Percentiles rank a stretch among this genome's conserved stretches.
phyloP scores from a whole-genome alignment of 139 green algal species.

The Ulvella scutata region DNA sequence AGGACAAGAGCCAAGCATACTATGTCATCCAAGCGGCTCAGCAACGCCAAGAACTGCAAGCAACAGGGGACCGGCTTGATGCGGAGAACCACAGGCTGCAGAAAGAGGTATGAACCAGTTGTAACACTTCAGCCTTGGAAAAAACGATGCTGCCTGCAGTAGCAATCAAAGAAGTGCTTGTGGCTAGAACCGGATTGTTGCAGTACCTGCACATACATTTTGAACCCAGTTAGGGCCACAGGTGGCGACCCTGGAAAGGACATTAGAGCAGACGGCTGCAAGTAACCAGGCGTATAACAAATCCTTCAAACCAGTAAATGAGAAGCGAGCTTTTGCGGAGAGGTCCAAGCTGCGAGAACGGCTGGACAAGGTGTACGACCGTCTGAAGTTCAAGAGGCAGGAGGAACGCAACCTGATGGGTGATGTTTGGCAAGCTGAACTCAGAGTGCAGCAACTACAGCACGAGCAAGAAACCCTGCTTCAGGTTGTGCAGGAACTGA shows the following conservation, averaged over 20 bases:
- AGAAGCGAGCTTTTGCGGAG: constrained; percentile 17
- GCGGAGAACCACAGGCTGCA: neutral
- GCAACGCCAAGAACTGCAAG: constrained; percentile 64
- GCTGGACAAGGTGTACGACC: constrained; percentile 45
- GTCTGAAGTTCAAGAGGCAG: constrained; percentile 37
- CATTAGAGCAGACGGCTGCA: constrained; percentile 37
- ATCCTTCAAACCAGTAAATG: constrained; percentile 26
- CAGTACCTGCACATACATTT: neutral
- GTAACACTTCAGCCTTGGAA: neutral
- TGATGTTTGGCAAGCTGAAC: constrained; percentile 16
- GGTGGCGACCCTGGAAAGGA: constrained; percentile 46
- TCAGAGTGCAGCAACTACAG: constrained; percentile 4
- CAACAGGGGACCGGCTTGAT: constrained; percentile 8
- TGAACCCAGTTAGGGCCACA: constrained; percentile 17
- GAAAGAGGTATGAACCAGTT: neutral
- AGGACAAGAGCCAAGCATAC: constrained; percentile 58
- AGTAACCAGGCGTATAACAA: constrained; percentile 34
- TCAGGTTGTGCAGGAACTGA: constrained; percentile 22
- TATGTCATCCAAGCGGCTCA: constrained; percentile 78
- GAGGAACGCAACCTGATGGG: constrained; percentile 9
- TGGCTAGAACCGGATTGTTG: constrained; percentile 29
- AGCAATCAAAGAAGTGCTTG: too few relatives aligned
- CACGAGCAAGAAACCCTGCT: constrained; percentile 21
- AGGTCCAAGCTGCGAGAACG: constrained; percentile 23
- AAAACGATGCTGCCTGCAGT: neutral